These are phyloP conservation scores for Eucalyptus tenuipes DNA, from an alignment of 345 rosid genomes.

Conservation along the genomic window DNA sequence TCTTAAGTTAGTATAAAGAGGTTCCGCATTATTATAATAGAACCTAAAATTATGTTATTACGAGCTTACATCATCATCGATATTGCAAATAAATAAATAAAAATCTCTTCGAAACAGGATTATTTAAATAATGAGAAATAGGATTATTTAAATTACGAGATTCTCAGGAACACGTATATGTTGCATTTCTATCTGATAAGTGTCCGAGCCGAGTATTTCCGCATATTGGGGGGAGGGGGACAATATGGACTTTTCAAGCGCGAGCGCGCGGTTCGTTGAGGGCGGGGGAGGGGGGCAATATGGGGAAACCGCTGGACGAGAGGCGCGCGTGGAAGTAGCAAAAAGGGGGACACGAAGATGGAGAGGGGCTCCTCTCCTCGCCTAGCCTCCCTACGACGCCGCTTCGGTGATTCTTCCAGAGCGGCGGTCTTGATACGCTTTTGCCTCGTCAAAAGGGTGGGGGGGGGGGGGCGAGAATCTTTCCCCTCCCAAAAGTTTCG, in stretches of 20 bases:
- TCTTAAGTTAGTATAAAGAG: background rate
- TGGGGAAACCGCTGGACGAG: background rate
- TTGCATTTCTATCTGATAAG: too few species aligned
- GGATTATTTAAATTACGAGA: background rate
- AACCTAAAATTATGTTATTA: too few species aligned
- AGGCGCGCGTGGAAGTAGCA: background rate
- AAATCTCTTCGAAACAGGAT: too few species aligned
- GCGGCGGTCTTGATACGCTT: background rate
- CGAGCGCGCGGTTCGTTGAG: background rate
- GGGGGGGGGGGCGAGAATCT: background rate
- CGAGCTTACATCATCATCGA: background rate
- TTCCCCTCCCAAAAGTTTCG: background rate
- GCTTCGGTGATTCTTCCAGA: background rate
- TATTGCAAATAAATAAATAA: too few species aligned
- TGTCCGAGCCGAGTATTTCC: too few species aligned
- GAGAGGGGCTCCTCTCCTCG: background rate
- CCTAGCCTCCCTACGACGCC: background rate
- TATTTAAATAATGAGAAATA: too few species aligned
- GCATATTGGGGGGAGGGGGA: background rate
- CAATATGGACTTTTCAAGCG: background rate
- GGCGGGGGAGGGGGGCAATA: accelerated
- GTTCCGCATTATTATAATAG: too few species aligned
- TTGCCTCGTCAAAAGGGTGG: background rate
- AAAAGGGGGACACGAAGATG: background rate
- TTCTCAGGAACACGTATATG: background rate